Evolutionary conservation across 257 asterid species (phyloP), one percentile per base, ranked within the genome.

Genomic region (Rehmannia glutinosa): DNA sequence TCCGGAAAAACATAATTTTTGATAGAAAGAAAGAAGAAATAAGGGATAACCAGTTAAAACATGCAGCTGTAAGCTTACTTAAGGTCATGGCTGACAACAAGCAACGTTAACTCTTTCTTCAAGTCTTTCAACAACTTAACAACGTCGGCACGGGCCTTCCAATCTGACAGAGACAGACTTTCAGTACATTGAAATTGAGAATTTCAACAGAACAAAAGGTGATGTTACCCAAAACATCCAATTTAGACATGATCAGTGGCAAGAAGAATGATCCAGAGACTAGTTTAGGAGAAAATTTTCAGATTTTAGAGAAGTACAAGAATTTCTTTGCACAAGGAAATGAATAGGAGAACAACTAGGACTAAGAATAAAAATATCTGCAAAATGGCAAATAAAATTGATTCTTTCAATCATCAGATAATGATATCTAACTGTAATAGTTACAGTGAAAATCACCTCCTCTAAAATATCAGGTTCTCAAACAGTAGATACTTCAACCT

Each of bases 81-180:
- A 67, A 93, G 90, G 77, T 88, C 97, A 81, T 93, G 99, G 77
- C 97, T 90, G 77, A 93, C 97, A 74, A 90, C 81, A 62, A 93
- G 99, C 78, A 90, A 64, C 4, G 96, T 84, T 64, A 88, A 76
- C 78, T 90, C 95, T 73, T 86, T 78, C 88, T 90, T 93, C 78
- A 93, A 80, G 70, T 74, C 63, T 80, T 80, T 84, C 76, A 93
- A 75, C 82, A 88, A 80, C 75, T 84, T 91, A 32, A 87, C 87
- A 75, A 93, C 94, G 74, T 93, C 99, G 15, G 96, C 92, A 52
- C 96, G 87, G 47, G 97, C 99, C 80, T 86, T 93, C 99, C 97
- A 93, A 81, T 90, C 96, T 73, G 69, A 73, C 39, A 68, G n/a
- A 62, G 28, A 76, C 45, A 24, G 47, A 55, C 28, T 30, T 63